phyloP scores from a whole-genome alignment of 345 rosid genomes.

The Corchorus capsularis region DNA sequence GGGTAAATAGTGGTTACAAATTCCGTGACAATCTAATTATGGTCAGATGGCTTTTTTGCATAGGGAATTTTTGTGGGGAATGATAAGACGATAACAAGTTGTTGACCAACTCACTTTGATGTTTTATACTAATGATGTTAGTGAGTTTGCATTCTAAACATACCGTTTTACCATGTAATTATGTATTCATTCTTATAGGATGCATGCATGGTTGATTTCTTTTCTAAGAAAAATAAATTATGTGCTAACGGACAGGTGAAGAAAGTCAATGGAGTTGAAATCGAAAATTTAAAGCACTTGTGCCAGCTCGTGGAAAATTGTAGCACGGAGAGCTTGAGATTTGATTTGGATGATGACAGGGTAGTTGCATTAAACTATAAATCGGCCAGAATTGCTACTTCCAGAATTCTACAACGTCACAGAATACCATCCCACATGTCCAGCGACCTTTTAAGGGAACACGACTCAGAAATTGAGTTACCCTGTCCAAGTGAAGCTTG shows the following conservation, averaged over 20 bases:
- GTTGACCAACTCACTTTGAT: background rate
- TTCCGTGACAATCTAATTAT: background rate
- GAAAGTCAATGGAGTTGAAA: constrained; percentile 68
- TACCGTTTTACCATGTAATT: background rate
- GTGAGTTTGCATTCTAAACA: background rate
- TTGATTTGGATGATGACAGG: constrained; percentile 85
- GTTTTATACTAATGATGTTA: background rate
- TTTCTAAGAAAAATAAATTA: background rate
- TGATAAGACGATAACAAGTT: background rate
- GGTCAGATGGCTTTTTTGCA: background rate
- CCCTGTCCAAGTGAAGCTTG: constrained; percentile 15
- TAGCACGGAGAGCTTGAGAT: constrained; percentile 50
- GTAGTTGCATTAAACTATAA: constrained; percentile 61
- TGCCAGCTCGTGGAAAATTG: constrained; percentile 67
- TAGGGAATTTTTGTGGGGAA: background rate
- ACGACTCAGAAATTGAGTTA: constrained; percentile 16
- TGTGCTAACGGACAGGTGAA: constrained; percentile 60
- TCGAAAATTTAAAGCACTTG: constrained; percentile 74
- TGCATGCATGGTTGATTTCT: constrained; percentile 1
- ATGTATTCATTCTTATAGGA: background rate
- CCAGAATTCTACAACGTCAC: constrained; percentile 67
- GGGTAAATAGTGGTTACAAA: background rate
- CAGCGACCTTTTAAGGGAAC: constrained; percentile 46
- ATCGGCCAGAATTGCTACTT: constrained; percentile 63
- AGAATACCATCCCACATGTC: constrained; percentile 72